Evolutionary conservation across 225 moss, liverwort and hornwort genomes (phyloP), one percentile per base, ranked within the genome.

Genomic region (Takakia lepidozioides): DNA sequence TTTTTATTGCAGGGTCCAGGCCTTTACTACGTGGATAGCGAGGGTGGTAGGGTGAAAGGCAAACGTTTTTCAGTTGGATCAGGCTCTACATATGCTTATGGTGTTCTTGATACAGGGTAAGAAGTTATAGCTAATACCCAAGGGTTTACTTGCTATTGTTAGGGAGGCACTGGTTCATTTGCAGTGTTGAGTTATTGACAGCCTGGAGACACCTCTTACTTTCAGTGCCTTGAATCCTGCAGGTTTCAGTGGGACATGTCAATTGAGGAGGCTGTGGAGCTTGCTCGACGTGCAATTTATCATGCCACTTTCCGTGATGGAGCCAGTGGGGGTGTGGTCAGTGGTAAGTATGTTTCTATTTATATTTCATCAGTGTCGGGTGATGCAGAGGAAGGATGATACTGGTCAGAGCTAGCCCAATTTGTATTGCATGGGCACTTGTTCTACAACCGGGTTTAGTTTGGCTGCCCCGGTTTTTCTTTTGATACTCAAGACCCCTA

Each of bases 291-390:
- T 30, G 45, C 90, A 42, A 90, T 90, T 27, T 90, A 90, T 46
- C 90, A 90, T 71, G 90, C 90, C 35, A 90, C 90, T 24, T 90
- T 90, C 58, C 90, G 86, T 64, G 86, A 86, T 66, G 86, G 90
- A 51, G 90, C 86, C 49, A 86, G 90, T 68, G 90, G 90, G 56
- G 90, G 90, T 75, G 90, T 90, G 44, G 90, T 72, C 6, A 90
- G 90, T 62, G 85, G 85, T 85, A 74, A 68, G 79, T 25, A 49
- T 51, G 9, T 2, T 45, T n/a, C 22, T 30, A 0, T 9, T 22
- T 18, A n/a, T n/a, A n/a, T n/a, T n/a, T n/a, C n/a, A n/a, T n/a
- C n/a, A n/a, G n/a, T n/a, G n/a, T n/a, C n/a, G n/a, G n/a, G n/a
- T n/a, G n/a, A n/a, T n/a, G n/a, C n/a, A n/a, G n/a, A n/a, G n/a